These are phyloP conservation scores for Pedinophyceae sp. DNA, from an alignment of 139 green algal genomes.

Conservation along the genomic window DNA sequence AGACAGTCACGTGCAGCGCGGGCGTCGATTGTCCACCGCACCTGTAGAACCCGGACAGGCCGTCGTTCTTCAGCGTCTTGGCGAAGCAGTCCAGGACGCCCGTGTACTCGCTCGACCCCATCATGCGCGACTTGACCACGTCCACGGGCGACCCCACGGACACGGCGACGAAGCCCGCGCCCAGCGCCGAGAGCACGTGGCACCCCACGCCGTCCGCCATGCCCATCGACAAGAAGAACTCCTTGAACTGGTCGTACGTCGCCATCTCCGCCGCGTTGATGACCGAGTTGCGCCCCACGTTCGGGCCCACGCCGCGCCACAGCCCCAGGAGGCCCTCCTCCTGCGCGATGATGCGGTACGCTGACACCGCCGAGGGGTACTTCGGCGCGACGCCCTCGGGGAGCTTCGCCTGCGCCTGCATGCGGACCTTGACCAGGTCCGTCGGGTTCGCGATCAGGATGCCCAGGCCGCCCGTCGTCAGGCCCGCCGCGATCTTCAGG, in stretches of 20 bases:
- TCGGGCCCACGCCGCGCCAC: constrained; percentile 89
- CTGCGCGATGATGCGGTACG: constrained; percentile 80
- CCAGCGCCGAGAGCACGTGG: constrained; percentile 43
- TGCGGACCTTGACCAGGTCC: constrained; percentile 96
- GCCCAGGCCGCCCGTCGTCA: constrained; percentile 77
- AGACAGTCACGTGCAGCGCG: too few species aligned
- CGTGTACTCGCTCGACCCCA: constrained; percentile 65
- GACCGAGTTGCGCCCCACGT: constrained; percentile 89
- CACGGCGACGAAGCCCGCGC: constrained; percentile 87
- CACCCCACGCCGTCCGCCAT: constrained; percentile 16
- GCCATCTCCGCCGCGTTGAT: constrained; percentile 97
- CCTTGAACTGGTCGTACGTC: constrained; percentile 87
- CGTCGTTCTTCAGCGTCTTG: constrained; percentile 72
- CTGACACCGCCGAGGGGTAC: constrained; percentile 67
- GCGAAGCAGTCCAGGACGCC: constrained; percentile 86
- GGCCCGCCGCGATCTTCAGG: constrained; percentile 79
- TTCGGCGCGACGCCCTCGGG: constrained; percentile 44
- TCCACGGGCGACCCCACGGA: constrained; percentile 89
- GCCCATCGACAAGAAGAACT: constrained; percentile 7
- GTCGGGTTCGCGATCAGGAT: constrained; percentile 80
- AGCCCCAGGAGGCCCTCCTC: constrained; percentile 75
- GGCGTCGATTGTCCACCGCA: too few species aligned
- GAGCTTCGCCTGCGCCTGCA: constrained; percentile 84
- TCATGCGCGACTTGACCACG: constrained; percentile 91
- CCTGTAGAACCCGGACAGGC: constrained; percentile 90